Evolutionary conservation across 23 red algal species (phyloP).

Genomic region (Gracilariopsis chorda): DNA sequence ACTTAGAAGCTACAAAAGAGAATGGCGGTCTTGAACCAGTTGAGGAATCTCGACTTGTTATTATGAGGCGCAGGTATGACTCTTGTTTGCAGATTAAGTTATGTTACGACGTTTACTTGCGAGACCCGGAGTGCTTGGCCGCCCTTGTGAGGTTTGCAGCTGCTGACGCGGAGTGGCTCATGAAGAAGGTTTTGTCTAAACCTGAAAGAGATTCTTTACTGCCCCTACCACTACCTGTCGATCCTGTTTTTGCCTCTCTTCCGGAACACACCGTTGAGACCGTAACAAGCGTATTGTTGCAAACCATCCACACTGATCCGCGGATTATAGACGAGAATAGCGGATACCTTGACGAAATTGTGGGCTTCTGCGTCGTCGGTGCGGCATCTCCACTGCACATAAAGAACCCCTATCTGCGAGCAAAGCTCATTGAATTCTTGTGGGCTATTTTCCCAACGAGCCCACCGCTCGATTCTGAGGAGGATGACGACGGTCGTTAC

Average conservation of each 20-base stretch:
- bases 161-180: slow-evolving; percentile 76
- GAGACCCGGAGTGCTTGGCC: slow-evolving; percentile 70
- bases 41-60: slow-evolving; percentile 51
- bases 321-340: slow-evolving; percentile 56
- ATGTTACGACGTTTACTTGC: slow-evolving; percentile 85
- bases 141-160: slow-evolving; percentile 69
- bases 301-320: slow-evolving; percentile 49
- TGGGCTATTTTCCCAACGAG: slow-evolving; percentile 61
- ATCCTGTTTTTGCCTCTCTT: slow-evolving; percentile 68
- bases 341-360: slow-evolving; percentile 62
- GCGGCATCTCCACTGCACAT: slow-evolving; percentile 83
- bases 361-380: slow-evolving; percentile 70
- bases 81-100: slow-evolving; percentile 53
- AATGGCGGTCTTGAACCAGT: slow-evolving; percentile 18
- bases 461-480: slow-evolving; percentile 5
- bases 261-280: slow-evolving; percentile 86
- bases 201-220: slow-evolving; percentile 33
- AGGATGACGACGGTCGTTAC: slow-evolving; percentile 16
- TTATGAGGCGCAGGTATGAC: slow-evolving; percentile 62
- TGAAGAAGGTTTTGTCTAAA: slow-evolving; percentile 54
- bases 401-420: slow-evolving; percentile 89
- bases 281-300: slow-evolving; percentile 69
- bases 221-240: slow-evolving; percentile 61
- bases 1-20: slow-evolving; percentile 65
- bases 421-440: slow-evolving; percentile 85